These are phyloP conservation scores for Cucurbitaria berberidis DNA, from an alignment of 2,329 filamentous ascomycete genomes.

Conservation along the genomic window DNA sequence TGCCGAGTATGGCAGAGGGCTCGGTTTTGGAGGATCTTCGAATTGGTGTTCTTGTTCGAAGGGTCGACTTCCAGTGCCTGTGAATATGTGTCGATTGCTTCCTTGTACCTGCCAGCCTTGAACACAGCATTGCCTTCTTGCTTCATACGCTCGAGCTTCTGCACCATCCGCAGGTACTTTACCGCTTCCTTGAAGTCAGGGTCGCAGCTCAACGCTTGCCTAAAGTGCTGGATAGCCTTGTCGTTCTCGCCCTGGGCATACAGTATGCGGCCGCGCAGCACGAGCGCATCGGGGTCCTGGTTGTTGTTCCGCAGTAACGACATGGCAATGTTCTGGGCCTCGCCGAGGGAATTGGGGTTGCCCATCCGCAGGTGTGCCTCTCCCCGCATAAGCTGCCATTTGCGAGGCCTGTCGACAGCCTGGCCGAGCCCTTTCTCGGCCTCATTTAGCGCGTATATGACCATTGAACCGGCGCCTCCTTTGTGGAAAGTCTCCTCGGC, in stretches of 20 bases:
- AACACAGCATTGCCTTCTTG: slow-evolving; percentile 90
- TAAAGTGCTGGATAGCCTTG: slow-evolving; percentile 90
- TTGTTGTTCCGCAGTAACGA: slow-evolving; percentile 81
- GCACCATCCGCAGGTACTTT: slow-evolving; percentile 86
- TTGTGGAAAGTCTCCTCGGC: slow-evolving; percentile 78
- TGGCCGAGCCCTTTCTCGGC: slow-evolving; percentile 80
- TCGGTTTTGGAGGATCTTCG: slow-evolving; percentile 92
- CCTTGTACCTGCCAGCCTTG: slow-evolving; percentile 80
- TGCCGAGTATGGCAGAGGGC: slow-evolving; percentile 83
- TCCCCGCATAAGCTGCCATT: slow-evolving; percentile 91
- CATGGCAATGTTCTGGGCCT: slow-evolving; percentile 93
- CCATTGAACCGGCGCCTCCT: slow-evolving; percentile 87
- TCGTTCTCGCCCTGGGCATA: slow-evolving; percentile 95
- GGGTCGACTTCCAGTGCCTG: slow-evolving; percentile 85
- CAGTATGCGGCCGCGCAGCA: slow-evolving; percentile 83
- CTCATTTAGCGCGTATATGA: slow-evolving; percentile 86
- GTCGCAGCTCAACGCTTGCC: slow-evolving; percentile 86
- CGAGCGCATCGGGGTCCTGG: slow-evolving; percentile 91
- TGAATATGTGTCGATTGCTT: slow-evolving; percentile 84
- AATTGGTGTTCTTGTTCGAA: slow-evolving; percentile 87
- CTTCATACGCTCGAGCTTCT: slow-evolving; percentile 92
- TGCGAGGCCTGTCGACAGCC: slow-evolving; percentile 80
- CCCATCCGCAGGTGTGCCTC: slow-evolving; percentile 94
- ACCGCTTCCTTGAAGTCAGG: slow-evolving; percentile 89
- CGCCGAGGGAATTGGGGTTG: slow-evolving; percentile 83